Evolutionary conservation across 2,329 filamentous ascomycete genomes (phyloP), one percentile per base, ranked within the genome.

Genomic region (Stagonosporopsis tanaceti): DNA sequence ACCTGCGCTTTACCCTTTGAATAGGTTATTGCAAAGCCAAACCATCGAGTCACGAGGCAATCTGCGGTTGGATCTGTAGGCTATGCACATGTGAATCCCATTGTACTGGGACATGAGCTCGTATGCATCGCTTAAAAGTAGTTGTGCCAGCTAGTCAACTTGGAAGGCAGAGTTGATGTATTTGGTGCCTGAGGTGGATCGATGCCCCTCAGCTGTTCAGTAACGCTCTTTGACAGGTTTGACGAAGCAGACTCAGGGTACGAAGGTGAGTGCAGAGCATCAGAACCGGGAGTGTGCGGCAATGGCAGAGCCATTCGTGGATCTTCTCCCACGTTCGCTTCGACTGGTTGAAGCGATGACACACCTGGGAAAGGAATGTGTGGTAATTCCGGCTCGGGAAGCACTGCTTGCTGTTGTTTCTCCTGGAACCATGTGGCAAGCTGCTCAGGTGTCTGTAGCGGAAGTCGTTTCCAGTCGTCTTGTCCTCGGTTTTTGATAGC

Each of bases 391-490:
- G 48, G 28, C 25, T 59, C 42, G 32, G 50, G 34, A 15, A 53
- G n/a, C n/a, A 47, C 44, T 28, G 39, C 46, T 28, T 61, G 42
- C 12, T 32, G 50, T 50, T 58, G 17, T 50, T 63, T 63, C 28
- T 63, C 60, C 25, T 48, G 52, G 32, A 67, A 63, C 69, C 69
- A 72, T 6, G 32, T 52, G 5, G 40, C 25, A 17, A 72, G 55
- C n/a, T 72, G 61, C 28, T 68, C 55, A 28, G 38, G 54, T 4
- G 66, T 65, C 25, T 50, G 55, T 20, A 71, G 52, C 32, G 67
- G 65, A 28, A 63, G 59, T 15, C 53, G 65, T 55, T 60, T 67
- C 68, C 67, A 70, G 22, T 69, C 63, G 2, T 63, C 61, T 20
- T 68, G 61, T 44, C 60, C 14, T 70, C 66, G 2, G 54, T 50